Evolutionary conservation across 2,329 filamentous ascomycete species (phyloP).

Genomic region (Colletotrichum sp.): DNA sequence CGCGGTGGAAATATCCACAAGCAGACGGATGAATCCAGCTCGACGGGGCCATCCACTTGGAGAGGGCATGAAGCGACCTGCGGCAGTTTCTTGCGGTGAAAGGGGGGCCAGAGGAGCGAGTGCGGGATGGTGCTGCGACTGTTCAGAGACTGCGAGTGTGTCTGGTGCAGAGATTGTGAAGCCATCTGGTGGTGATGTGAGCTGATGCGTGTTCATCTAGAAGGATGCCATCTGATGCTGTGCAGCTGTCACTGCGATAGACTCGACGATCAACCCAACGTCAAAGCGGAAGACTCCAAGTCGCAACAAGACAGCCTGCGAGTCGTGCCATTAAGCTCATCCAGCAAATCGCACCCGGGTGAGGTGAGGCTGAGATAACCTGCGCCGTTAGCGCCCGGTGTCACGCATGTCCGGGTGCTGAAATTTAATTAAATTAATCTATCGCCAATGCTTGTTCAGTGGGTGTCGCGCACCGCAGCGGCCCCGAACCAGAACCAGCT

Average conservation of each 20-base stretch:
- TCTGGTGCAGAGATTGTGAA: neutral
- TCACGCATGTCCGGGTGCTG: neutral
- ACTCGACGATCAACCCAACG: neutral
- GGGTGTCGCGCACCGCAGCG: neutral
- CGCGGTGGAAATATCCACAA: neutral
- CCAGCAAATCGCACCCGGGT: neutral
- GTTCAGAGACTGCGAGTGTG: neutral
- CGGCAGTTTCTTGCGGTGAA: neutral
- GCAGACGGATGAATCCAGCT: neutral
- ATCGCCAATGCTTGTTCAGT: constrained; percentile 16
- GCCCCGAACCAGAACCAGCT: neutral
- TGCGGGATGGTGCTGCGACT: neutral
- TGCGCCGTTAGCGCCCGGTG: neutral
- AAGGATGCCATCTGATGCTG: neutral
- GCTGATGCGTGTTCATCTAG: neutral
- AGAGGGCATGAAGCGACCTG: neutral
- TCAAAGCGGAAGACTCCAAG: neutral
- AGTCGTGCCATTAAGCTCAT: constrained; percentile 13
- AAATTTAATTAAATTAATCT: constrained; percentile 13
- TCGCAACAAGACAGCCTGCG: neutral
- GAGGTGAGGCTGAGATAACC: neutral
- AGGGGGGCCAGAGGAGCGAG: neutral
- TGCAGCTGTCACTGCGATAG: neutral
- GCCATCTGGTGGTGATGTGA: neutral
- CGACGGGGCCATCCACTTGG: neutral